Percentiles rank a stretch among this genome's conserved stretches.
Conservation (phyloP, 1,139 yeast genomes). For the Suhomyces atakaporum region DNA sequence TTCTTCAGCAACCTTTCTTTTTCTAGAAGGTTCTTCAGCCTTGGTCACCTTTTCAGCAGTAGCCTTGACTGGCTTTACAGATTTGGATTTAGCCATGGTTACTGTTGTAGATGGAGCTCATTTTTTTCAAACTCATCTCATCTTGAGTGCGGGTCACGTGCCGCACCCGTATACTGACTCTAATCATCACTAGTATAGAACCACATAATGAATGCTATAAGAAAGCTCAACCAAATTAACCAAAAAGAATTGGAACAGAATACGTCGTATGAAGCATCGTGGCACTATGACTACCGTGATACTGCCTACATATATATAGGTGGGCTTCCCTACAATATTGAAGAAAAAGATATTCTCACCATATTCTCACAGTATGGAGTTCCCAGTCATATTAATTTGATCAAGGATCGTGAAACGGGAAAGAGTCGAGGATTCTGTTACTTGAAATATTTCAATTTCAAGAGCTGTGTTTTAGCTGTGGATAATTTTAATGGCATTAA, state of each 20-base stretch:
- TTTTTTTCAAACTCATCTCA: conserved; percentile 13
- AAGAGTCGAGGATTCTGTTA: conserved; percentile 78
- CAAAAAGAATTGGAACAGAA: conserved; percentile 65
- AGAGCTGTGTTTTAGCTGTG: conserved; percentile 81
- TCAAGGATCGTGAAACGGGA: conserved; percentile 70
- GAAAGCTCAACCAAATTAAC: conserved; percentile 61
- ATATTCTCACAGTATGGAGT: conserved; percentile 90
- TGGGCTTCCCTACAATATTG: conserved; percentile 62
- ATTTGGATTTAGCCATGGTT: conserved; percentile 11
- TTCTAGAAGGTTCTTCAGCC: conserved; percentile 15
- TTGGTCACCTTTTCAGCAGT: conserved; percentile 5
- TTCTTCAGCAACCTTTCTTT: conserved; percentile 22
- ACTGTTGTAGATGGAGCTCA: neutral
- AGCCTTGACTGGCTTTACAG: conserved; percentile 8
- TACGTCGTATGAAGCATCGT: conserved; percentile 66
- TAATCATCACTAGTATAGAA: too few relatives aligned
- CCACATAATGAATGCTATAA: conserved; percentile 41
- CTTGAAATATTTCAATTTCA: conserved; percentile 78
- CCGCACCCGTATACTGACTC: neutral
- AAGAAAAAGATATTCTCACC: conserved; percentile 72
- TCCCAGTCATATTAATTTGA: conserved; percentile 74
- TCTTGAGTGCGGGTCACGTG: conserved; percentile 8
- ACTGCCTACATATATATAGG: conserved; percentile 65
- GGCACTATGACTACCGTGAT: conserved; percentile 86
- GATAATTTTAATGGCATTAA: conserved; percentile 82